Evolutionary conservation across 2,329 filamentous ascomycete genomes (phyloP), one percentile per base, ranked within the genome.

Genomic region (Botryotinia convoluta): DNA sequence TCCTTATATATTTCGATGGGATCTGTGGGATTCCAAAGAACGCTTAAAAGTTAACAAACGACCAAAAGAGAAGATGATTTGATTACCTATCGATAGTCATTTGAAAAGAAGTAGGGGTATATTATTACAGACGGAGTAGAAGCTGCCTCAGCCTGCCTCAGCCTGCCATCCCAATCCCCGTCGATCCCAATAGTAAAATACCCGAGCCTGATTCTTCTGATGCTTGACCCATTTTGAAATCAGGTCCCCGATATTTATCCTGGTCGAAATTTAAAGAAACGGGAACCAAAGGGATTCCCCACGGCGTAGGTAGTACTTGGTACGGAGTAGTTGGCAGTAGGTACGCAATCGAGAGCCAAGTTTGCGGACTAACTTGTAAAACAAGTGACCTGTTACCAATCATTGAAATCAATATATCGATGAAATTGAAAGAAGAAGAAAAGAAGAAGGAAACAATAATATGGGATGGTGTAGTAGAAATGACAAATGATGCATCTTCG

Each of bases 261-360:
- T 8, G 9, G 37, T 63, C 39, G n/a, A 44, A 32, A 44, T 44
- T 44, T 44, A 32, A 39, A n/a, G 42, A 37, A 63, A 63, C 39
- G 61, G 39, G 61, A 63, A 63, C 1, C 60, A 63, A 63, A 63
- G 26, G 26, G 37, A 63, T 63, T 63, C 60, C 60, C 60, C 60
- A 62, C 37, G 37, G 60, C 37, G 60, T 2, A 20, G 57, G 32
- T 60, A 12, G 9, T n/a, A 61, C 20, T 61, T 61, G 59, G 59
- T 39, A 61, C 59, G 59, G 32, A 61, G 35, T 6, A 35, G 59
- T 32, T 20, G 29, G 18, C 3, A 22, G 35, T 35, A 10, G 29
- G 8, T 35, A 35, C 29, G 54, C 54, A 59, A 59, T 59, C 54
- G 35, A 35, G 29, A 37, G 61, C 26, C 39, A 63, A 44, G 39